These are phyloP conservation scores for Diaporthe sp. DNA, from an alignment of 2,329 filamentous ascomycete genomes.

Conservation along the genomic window DNA sequence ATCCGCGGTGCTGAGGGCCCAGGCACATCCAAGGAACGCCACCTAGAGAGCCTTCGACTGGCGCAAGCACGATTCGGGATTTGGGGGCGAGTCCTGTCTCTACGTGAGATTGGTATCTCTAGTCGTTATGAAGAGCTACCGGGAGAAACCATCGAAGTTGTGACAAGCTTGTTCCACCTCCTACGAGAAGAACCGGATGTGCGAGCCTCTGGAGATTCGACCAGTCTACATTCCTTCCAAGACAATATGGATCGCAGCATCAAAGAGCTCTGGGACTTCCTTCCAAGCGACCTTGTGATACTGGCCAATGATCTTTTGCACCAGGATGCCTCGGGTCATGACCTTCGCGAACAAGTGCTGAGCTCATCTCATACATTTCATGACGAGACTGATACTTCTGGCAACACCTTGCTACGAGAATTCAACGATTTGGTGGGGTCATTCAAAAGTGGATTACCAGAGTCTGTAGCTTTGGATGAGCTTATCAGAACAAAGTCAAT, in stretches of 20 bases:
- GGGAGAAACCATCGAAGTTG: background rate
- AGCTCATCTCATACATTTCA: too few species aligned
- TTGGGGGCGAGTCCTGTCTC: background rate
- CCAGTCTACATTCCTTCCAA: background rate
- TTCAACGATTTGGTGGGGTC: background rate
- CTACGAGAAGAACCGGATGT: background rate
- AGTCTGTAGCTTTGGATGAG: background rate
- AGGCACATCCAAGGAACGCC: background rate
- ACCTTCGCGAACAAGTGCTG: background rate
- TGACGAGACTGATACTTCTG: background rate
- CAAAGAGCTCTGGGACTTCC: background rate
- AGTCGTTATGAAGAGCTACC: background rate
- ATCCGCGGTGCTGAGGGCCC: background rate
- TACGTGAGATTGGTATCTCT: background rate
- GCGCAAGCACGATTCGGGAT: background rate
- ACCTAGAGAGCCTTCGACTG: background rate
- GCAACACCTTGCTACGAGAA: background rate
- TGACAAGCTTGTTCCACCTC: background rate
- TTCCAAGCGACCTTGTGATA: background rate
- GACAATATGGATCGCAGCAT: background rate
- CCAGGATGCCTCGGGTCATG: background rate
- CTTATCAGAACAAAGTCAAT: background rate
- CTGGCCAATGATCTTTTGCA: background rate
- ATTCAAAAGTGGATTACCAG: background rate
- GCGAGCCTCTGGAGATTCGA: background rate